Base-by-base conservation (phyloP, 208 protist species). In the Jaenimonas drosophilae region DNA sequence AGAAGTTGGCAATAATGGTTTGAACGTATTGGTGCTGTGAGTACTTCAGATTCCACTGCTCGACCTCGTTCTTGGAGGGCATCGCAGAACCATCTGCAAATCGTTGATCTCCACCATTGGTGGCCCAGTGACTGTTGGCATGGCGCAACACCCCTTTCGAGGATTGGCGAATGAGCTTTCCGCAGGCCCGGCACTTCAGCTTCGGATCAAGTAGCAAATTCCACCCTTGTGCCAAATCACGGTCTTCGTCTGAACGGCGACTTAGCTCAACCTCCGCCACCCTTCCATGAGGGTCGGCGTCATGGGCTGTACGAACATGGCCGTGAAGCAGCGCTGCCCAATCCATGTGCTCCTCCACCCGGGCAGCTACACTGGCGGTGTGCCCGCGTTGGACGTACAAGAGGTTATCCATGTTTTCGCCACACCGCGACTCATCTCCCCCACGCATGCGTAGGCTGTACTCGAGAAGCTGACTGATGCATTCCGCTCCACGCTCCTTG, bases 321-420 rank as follows among this genome's bases (percentile, higher is more conserved):
- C 67, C 63, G 12, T 57, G 50, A 21, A 91, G 54, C 4, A 86
- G 42, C 12, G 32, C 14, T 2, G 14, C 21, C 82, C 86, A 94
- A 31, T 83, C 39, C 34, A 83, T 16, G 19, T 45, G 31, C 12
- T 34, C 24, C 19, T 47, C 69, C 1, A 91, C 70, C n/a, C 62
- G 53, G 45, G 80, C 91, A 6, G 67, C 59, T 28, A 94, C 51
- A 33, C 68, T 87, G 1, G 63, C 64, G 33, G 90, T 66, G 36
- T 78, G 61, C 1, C 87, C 87, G 11, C 75, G 59, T 7, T 68
- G 66, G 33, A 73, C 69, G 48, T 94, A 94, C 9, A 88, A 49
- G 19, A 94, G 51, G 28, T 88, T 87, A 4, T 86, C 38, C 41
- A 71, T 63, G 30, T 68, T 58, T 31, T 49, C 44, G 1, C 61